Evolutionary conservation across 306 rosid genomes (phyloP), one percentile per base, ranked within the genome.

Genomic region (Abrus pulchellus): DNA sequence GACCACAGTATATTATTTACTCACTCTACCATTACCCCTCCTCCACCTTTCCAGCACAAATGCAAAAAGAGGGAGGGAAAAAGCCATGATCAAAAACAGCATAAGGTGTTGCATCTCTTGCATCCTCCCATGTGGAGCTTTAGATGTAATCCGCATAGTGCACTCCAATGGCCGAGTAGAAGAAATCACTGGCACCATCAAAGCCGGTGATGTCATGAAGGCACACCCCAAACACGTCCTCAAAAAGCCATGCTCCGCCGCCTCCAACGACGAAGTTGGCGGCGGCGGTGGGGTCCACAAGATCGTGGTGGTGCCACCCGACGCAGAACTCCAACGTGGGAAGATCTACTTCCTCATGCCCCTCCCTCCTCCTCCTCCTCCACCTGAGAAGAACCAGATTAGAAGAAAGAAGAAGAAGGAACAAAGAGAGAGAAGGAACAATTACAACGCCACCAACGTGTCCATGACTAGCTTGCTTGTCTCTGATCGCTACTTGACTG

Each of bases 331-430:
- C 38, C 88, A 88, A 13, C 94, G 97, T 3, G 97, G 97, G 2
- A 93, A 90, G 88, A 93, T 93, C 80, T 93, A 93, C 93, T 93
- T 93, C 82, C 97, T 93, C 78, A 88, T 91, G 86, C 97, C 97
- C 0, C 70, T 85, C 10, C 92, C 94, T 8, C 56, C 86, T 0
- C 3, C 92, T 5, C 75, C 85, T 0, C 11, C 62, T 1, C 10
- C 65, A 0, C n/a, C 9, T 5, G 83, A 81, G 41, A 90, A 87
- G 28, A 44, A 72, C 71, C 67, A 80, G 2, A 52, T 50, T 0
- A 79, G 83, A 12, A 41, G 12, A 9, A 90, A 83, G 80, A 88
- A 84, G 84, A 85, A 71, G 82, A 83, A 60, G 63, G 78, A 78
- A 36, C 77, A 67, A 1, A 75, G 28, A 5, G 73, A 68, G 20